Percentiles rank a stretch among this genome's conserved stretches.
Conservation (phyloP, 2,329 filamentous ascomycete genomes). For the Hymenoscyphus fraxineus region DNA sequence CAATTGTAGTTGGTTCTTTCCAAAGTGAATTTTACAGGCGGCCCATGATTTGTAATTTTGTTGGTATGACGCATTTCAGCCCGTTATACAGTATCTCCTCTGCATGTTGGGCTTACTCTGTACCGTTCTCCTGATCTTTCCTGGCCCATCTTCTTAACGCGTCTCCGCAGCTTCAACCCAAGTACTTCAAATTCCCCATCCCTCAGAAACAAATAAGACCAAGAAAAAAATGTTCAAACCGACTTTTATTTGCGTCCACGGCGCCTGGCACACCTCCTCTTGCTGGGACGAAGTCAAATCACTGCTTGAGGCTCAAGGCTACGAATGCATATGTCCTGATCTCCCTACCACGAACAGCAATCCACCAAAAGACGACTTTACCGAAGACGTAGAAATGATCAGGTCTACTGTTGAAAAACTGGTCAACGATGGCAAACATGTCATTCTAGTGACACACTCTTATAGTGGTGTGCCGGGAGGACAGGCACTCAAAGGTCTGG, state of each 20-base stretch:
- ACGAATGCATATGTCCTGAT: constrained; percentile 15
- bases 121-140: too few species aligned
- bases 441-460: constrained; percentile 38
- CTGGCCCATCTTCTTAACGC: too few species aligned
- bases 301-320: constrained; percentile 15
- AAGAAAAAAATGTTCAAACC: constrained; percentile 13
- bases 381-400: constrained; percentile 9
- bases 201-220: neutral
- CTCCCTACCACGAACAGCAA: constrained; percentile 15
- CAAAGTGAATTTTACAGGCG: too few species aligned
- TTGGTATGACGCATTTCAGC: too few species aligned
- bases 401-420: constrained; percentile 22
- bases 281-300: constrained; percentile 13
- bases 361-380: constrained; percentile 13
- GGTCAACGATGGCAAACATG: constrained; percentile 37
- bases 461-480: constrained; percentile 36
- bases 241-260: constrained; percentile 18
- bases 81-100: too few species aligned
- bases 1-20: too few species aligned
- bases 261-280: constrained; percentile 19
- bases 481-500: constrained; percentile 12
- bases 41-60: too few species aligned
- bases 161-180: too few species aligned
- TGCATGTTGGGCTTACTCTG: too few species aligned
- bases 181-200: neutral